A percentile compares a stretch with the other conserved stretches of the same genome.
These are phyloP conservation scores for Cephaloascus albidus DNA, from an alignment of 805 yeast species.

Conservation along the genomic window DNA sequence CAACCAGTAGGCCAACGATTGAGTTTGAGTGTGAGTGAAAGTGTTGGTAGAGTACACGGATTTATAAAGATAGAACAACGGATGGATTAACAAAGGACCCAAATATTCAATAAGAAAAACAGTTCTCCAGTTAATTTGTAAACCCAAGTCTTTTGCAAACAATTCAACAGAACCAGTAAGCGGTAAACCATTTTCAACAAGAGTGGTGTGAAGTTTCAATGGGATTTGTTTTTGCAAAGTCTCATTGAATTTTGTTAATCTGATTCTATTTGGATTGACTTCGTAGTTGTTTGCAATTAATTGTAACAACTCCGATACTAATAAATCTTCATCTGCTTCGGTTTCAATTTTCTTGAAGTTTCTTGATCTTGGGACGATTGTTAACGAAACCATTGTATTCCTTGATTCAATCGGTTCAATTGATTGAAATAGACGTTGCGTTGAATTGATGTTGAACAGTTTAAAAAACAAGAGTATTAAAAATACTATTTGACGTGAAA, in stretches of 20 bases:
- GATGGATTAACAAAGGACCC: constrained; percentile 82
- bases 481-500: not conserved
- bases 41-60: constrained; percentile 20
- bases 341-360: not conserved
- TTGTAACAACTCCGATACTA: not conserved
- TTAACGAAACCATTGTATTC: not conserved
- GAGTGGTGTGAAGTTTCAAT: constrained; percentile 31
- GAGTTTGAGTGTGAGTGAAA: constrained; percentile 37
- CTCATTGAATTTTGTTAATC: constrained; percentile 15
- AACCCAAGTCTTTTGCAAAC: constrained; percentile 82
- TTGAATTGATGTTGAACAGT: no score
- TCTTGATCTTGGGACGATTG: not conserved
- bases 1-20: constrained; percentile 42
- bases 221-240: constrained; percentile 26
- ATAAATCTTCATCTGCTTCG: not conserved
- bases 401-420: no score
- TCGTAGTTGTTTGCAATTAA: not conserved
- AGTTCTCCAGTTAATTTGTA: constrained; percentile 85
- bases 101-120: constrained; percentile 85
- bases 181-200: constrained; percentile 35
- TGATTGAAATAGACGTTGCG: no score
- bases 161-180: constrained; percentile 32
- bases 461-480: not conserved
- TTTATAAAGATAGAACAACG: constrained; percentile 43
- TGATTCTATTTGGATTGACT: constrained; percentile 13